phyloP scores from a whole-genome alignment of 1,284 basidiomycete genomes.

The Apiotrichum sp. region DNA sequence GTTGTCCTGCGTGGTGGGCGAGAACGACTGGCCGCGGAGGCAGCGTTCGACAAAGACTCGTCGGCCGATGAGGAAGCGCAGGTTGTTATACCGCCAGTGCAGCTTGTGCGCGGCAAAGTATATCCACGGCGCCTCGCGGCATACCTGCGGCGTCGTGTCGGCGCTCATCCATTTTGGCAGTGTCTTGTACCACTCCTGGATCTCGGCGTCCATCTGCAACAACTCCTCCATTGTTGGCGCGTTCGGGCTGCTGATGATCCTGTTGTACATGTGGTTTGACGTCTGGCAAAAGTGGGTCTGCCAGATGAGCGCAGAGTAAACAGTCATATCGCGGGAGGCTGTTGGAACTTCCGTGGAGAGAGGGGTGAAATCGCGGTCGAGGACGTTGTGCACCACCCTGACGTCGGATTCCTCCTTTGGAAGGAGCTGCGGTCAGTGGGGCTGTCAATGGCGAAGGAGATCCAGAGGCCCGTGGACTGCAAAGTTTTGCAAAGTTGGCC shows the following conservation, averaged over 20 bases:
- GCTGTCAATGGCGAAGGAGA: too few relatives aligned
- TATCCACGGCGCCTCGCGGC: constrained; percentile 18
- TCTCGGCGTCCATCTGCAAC: constrained; percentile 17
- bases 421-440: constrained; percentile 10
- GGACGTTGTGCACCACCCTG: constrained; percentile 15
- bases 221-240: constrained; percentile 3
- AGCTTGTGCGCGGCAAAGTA: constrained; percentile 24
- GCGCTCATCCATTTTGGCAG: constrained; percentile 16
- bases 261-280: constrained; percentile 19
- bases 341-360: constrained; percentile 7
- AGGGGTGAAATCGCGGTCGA: constrained; percentile 19
- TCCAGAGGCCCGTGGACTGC: too few relatives aligned
- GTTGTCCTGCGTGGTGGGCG: not conserved
- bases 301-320: constrained; percentile 21
- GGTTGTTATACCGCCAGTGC: constrained; percentile 24
- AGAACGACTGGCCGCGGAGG: constrained; percentile 10
- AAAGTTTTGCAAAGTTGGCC: not conserved
- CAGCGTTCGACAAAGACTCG: constrained; percentile 21
- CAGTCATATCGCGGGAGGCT: constrained; percentile 8
- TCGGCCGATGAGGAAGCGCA: constrained; percentile 22
- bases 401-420: constrained; percentile 20
- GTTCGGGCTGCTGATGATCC: constrained; percentile 15
- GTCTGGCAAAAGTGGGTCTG: constrained; percentile 15
- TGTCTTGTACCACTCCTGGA: constrained; percentile 9
- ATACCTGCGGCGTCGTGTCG: constrained; percentile 1